Percentiles rank a stretch among this genome's conserved stretches.
phyloP scores from a whole-genome alignment of 1,284 basidiomycete genomes.

The Leccinum angustisporum region DNA sequence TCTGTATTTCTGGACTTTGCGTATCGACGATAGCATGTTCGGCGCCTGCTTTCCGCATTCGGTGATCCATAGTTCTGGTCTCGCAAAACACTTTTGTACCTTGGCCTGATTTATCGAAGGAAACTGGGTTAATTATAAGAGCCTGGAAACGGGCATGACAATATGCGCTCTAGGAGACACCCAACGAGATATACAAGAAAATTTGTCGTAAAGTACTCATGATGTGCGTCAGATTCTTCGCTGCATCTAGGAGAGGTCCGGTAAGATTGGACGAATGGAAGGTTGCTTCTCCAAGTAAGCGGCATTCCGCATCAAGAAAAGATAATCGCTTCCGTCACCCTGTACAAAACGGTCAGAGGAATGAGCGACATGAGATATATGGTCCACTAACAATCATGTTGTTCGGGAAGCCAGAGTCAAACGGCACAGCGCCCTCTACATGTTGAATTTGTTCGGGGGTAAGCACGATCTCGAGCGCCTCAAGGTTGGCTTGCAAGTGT shows the following conservation, averaged over 20 bases:
- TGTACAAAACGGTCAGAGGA: constrained; percentile 19
- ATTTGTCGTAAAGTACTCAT: not conserved
- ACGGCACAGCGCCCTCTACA: constrained; percentile 41
- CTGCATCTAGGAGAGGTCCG: constrained; percentile 14
- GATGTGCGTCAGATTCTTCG: not conserved
- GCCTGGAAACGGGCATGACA: not conserved
- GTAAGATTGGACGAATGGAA: constrained; percentile 15
- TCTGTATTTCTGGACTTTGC: too few species aligned
- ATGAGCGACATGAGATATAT: constrained; percentile 17
- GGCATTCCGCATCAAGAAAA: constrained; percentile 8
- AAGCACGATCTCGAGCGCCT: constrained; percentile 46
- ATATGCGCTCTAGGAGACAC: not conserved
- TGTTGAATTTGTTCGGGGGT: constrained; percentile 44
- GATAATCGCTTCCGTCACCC: constrained; percentile 30
- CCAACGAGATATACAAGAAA: not conserved
- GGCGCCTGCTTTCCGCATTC: not conserved
- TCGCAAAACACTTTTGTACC: not conserved
- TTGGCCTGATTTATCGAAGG: not conserved
- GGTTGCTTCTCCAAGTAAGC: constrained; percentile 31
- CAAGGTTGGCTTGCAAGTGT: constrained; percentile 47
- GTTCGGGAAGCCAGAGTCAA: constrained; percentile 46
- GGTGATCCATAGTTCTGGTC: not conserved
- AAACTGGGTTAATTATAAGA: not conserved
- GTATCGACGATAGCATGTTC: too few species aligned
- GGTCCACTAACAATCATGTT: constrained; percentile 38